Percentiles rank a stretch among this genome's conserved stretches.
Evolutionary conservation across 2,329 filamentous ascomycete genomes (phyloP).

Genomic region (Fusarium mundagurra): DNA sequence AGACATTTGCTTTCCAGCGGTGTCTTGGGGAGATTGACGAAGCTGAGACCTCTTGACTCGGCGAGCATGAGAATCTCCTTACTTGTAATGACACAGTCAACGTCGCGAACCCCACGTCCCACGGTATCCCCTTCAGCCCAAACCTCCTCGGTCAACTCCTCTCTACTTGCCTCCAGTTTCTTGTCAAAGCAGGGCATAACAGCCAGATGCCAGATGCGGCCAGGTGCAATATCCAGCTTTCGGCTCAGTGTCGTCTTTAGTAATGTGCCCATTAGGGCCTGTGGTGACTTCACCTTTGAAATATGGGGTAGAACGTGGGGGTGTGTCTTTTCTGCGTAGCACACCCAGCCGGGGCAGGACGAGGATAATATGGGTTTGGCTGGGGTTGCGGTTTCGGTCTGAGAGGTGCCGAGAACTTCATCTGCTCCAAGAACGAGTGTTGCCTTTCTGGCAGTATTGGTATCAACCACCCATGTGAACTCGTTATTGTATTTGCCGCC

Average conservation of each 20-base stretch:
- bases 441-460: conserved; percentile 82
- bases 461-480: conserved; percentile 92
- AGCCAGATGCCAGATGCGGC: conserved; percentile 91
- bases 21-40: conserved; percentile 74
- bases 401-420: conserved; percentile 64
- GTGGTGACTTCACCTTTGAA: conserved; percentile 90
- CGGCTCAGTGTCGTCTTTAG: conserved; percentile 86
- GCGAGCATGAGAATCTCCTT: conserved; percentile 93
- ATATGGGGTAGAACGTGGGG: conserved; percentile 92
- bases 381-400: conserved; percentile 31
- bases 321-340: conserved; percentile 98
- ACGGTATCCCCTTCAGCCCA: conserved; percentile 69
- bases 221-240: conserved; percentile 75
- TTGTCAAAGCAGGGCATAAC: conserved; percentile 99
- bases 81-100: conserved; percentile 97
- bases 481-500: conserved; percentile 78
- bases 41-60: conserved; percentile 79
- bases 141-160: conserved; percentile 84
- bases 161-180: conserved; percentile 93
- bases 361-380: conserved; percentile 79
- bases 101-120: conserved; percentile 76
- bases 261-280: conserved; percentile 89
- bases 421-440: conserved; percentile 83
- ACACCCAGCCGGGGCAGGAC: conserved; percentile 97
- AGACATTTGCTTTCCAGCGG: conserved; percentile 56